Evolutionary conservation across 2,329 filamentous ascomycete species (phyloP).

Genomic region (Dichotomopilus funicola): DNA sequence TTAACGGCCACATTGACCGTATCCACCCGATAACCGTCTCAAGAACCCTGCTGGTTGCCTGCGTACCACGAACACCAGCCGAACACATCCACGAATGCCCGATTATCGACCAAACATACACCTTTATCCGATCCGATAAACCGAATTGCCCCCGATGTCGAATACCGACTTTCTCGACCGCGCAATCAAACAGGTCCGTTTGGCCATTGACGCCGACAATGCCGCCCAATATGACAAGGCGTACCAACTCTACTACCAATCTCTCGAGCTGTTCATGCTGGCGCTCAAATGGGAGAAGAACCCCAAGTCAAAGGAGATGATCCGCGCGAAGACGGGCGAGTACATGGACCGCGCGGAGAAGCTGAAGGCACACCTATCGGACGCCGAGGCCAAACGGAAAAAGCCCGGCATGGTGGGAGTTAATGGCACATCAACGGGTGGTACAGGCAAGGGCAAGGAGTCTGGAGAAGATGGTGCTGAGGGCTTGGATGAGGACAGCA

Average conservation of each 20-base stretch:
- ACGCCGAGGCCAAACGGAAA: conserved; percentile 63
- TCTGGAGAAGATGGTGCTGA: conserved; percentile 48
- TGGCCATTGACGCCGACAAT: conserved; percentile 94
- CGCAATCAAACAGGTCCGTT: conserved; percentile 94
- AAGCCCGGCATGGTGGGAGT: conserved; percentile 66
- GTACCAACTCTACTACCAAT: conserved; percentile 91
- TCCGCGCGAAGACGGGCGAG: conserved; percentile 86
- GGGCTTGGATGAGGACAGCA: conserved; percentile 76
- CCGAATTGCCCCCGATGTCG: conserved; percentile 58
- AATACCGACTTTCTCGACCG: conserved; percentile 95
- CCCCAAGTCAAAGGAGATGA: conserved; percentile 92
- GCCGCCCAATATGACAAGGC: conserved; percentile 95
- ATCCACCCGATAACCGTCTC: no score
- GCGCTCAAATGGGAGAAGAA: conserved; percentile 99
- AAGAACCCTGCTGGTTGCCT: no score
- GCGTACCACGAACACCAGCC: no score
- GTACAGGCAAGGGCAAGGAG: conserved; percentile 54
- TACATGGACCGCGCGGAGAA: conserved; percentile 99
- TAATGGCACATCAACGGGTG: conserved; percentile 60
- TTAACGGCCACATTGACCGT: no score
- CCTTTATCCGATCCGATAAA: neutral
- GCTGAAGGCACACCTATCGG: conserved; percentile 81
- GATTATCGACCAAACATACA: neutral
- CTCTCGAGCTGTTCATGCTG: conserved; percentile 97
- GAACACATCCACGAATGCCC: neutral